phyloP scores from a whole-genome alignment of 257 asterid species.

The Solanum chiquidenum region DNA sequence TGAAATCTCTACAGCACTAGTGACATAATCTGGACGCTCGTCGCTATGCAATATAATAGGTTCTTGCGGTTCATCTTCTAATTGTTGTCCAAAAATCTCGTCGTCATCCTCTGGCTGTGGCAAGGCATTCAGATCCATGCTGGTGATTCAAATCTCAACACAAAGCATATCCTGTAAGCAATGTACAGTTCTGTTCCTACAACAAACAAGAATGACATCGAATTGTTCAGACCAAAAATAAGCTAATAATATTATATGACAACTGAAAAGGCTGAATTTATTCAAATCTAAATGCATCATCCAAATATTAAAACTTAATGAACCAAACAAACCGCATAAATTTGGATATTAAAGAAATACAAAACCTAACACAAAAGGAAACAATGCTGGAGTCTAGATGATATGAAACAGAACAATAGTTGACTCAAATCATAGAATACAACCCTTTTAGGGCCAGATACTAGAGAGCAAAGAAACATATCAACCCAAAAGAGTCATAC shows the following conservation, averaged over 20 bases:
- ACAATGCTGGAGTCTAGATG: not conserved
- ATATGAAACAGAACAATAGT: not conserved
- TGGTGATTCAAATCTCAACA: conserved; percentile 37
- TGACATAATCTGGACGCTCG: conserved; percentile 47
- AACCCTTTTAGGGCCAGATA: not conserved
- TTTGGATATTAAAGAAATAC: not conserved
- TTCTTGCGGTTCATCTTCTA: conserved; percentile 58
- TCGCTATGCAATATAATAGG: conserved; percentile 18
- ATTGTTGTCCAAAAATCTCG: conserved; percentile 42
- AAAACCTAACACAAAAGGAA: not conserved
- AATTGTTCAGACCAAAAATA: not conserved
- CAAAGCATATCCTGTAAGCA: conserved; percentile 23
- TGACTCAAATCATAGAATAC: not conserved
- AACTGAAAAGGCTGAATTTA: not conserved
- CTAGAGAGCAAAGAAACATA: not conserved
- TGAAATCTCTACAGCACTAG: conserved; percentile 40
- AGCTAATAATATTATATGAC: not conserved
- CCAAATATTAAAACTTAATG: not conserved
- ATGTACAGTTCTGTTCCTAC: not conserved
- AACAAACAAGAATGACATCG: not conserved
- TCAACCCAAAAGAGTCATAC: not conserved
- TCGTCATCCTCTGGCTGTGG: conserved; percentile 95
- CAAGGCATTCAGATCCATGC: conserved; percentile 94
- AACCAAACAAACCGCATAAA: not conserved
- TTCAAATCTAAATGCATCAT: not conserved